Percentiles rank a stretch among this genome's conserved stretches.
Conservation (phyloP, 495 filamentous ascomycete genomes). For the Corynascus novoguineensis region DNA sequence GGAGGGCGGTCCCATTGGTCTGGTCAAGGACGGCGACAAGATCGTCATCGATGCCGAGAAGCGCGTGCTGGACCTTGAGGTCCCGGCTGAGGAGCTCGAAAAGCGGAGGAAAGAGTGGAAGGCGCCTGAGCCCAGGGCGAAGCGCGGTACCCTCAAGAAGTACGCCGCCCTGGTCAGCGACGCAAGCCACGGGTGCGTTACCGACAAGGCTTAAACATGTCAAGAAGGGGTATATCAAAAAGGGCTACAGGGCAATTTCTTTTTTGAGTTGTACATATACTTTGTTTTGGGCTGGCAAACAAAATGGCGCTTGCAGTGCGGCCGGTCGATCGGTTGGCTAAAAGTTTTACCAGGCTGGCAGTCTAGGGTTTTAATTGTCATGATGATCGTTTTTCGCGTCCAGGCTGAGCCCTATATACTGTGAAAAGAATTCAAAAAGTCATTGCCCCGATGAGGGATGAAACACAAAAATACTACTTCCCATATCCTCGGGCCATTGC, state of each 20-base stretch:
- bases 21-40: slow-evolving; percentile 63
- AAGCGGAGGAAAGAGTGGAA: slow-evolving; percentile 59
- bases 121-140: slow-evolving; percentile 61
- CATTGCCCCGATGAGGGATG: no score
- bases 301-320: slow-evolving; percentile 12
- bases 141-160: slow-evolving; percentile 70
- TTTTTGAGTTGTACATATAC: slow-evolving; percentile 16
- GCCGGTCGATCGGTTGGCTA: not conserved
- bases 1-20: slow-evolving; percentile 62
- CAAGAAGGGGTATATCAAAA: not conserved
- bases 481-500: no score
- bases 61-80: slow-evolving; percentile 54
- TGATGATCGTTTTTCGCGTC: not conserved
- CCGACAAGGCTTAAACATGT: slow-evolving; percentile 44
- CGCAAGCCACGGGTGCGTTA: slow-evolving; percentile 76
- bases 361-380: not conserved
- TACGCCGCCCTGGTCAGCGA: slow-evolving; percentile 66
- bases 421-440: no score
- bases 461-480: no score
- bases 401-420: no score
- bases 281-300: slow-evolving; percentile 3
- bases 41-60: slow-evolving; percentile 69
- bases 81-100: slow-evolving; percentile 58
- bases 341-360: slow-evolving; percentile 13
- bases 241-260: not conserved